Conservation (phyloP, 169 alveolate genomes). For the Eimeria nieschulzi region DNA sequence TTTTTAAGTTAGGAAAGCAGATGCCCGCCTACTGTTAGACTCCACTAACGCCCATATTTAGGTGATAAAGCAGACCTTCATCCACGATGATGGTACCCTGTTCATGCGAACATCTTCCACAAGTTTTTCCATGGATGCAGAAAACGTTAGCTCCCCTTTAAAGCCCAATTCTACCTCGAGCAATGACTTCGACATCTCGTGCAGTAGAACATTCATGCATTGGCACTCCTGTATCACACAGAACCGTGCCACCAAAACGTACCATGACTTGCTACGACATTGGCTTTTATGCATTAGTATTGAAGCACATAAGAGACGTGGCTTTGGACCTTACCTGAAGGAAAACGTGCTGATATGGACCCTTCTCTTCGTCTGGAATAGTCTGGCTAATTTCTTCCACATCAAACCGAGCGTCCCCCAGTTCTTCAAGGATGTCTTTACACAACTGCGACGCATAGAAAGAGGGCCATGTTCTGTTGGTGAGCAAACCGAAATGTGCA, state of each 20-base stretch:
- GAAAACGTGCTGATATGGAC: constrained; percentile 93
- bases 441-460: constrained; percentile 84
- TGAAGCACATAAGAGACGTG: no score
- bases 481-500: not conserved
- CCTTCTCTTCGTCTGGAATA: constrained; percentile 91
- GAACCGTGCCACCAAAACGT: not conserved
- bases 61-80: constrained; percentile 70
- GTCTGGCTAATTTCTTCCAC: constrained; percentile 89
- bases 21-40: no score
- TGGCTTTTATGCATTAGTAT: no score
- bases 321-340: constrained; percentile 88
- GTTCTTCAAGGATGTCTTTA: constrained; percentile 87
- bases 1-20: no score
- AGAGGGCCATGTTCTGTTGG: no score
- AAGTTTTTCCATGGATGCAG: constrained; percentile 91
- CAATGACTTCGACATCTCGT: constrained; percentile 85
- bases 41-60: no score
- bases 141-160: constrained; percentile 95
- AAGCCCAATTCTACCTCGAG: constrained; percentile 93
- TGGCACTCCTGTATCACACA: constrained; percentile 78
- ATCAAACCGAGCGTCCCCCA: constrained; percentile 86
- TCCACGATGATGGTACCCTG: constrained; percentile 93
- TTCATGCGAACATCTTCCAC: constrained; percentile 89
- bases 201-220: constrained; percentile 90
- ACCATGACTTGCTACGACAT: no score